Evolutionary conservation across 805 yeast species (phyloP).

Genomic region (Maudiozyma serrabonitensis): DNA sequence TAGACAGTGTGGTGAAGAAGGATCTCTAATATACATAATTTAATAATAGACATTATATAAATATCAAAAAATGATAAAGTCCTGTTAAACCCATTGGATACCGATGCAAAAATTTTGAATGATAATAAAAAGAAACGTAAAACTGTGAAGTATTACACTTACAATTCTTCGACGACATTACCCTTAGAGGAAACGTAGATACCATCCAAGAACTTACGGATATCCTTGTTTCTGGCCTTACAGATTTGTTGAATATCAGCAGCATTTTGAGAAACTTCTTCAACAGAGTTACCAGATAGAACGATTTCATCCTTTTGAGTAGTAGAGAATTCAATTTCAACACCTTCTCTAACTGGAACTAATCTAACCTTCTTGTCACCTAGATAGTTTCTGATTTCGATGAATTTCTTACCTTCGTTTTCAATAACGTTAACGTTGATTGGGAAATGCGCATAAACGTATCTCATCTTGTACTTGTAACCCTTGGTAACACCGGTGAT

Average conservation of each 20-base stretch:
- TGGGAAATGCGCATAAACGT: constrained; percentile 99
- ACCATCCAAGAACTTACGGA: constrained; percentile 99
- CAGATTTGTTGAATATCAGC: constrained; percentile 97
- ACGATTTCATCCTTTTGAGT: constrained; percentile 90
- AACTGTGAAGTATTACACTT: constrained; percentile 6
- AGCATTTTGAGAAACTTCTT: constrained; percentile 95
- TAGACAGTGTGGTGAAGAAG: neutral
- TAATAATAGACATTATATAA: neutral
- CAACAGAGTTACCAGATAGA: constrained; percentile 62
- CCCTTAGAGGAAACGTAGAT: constrained; percentile 97
- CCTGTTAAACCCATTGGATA: neutral
- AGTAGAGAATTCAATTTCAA: constrained; percentile 69
- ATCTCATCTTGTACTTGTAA: constrained; percentile 99
- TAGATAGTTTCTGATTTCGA: constrained; percentile 98
- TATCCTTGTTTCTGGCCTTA: constrained; percentile 99
- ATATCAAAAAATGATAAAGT: too few relatives aligned
- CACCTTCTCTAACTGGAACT: constrained; percentile 83
- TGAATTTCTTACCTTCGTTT: constrained; percentile 59
- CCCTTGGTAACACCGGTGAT: constrained; percentile 98
- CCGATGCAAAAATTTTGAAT: neutral
- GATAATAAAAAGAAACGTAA: neutral
- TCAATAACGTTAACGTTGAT: constrained; percentile 91
- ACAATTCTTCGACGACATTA: constrained; percentile 59
- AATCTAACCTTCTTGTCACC: constrained; percentile 97
- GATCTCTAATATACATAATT: neutral